These are phyloP conservation scores for Linum usitatissimum DNA, from an alignment of 345 rosid genomes.

Conservation along the genomic window DNA sequence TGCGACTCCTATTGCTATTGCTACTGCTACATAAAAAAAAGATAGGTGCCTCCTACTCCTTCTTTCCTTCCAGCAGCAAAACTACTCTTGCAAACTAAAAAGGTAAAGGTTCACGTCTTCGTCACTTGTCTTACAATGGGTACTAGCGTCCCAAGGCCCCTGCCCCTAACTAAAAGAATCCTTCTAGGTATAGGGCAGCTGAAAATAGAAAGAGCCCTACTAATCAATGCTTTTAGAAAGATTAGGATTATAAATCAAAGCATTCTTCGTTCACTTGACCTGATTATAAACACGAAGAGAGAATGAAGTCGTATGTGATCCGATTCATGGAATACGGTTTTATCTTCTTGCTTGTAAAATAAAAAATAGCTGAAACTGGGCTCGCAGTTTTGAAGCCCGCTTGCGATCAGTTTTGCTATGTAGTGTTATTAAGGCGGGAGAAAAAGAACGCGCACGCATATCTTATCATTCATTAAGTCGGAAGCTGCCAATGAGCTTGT, in stretches of 20 bases:
- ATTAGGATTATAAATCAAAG: background rate
- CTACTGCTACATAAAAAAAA: no score
- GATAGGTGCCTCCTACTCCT: background rate
- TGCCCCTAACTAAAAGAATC: background rate
- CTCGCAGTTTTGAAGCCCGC: no score
- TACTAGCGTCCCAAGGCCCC: background rate
- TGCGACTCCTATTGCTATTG: no score
- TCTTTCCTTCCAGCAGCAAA: background rate
- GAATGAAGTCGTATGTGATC: background rate
- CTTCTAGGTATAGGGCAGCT: background rate
- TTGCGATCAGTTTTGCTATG: no score
- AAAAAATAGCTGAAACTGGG: no score
- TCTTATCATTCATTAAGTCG: no score
- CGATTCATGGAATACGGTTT: background rate
- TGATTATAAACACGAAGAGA: no score
- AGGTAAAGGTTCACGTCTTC: background rate
- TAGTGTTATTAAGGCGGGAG: no score
- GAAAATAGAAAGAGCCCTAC: background rate
- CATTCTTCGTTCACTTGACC: no score
- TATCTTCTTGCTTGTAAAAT: background rate
- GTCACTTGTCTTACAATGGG: background rate
- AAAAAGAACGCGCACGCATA: no score
- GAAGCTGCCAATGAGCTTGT: no score
- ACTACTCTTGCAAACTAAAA: background rate
- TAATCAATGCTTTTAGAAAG: background rate